Evolutionary conservation across 305 asterid genomes (phyloP).

Genomic region (Withania somnifera): DNA sequence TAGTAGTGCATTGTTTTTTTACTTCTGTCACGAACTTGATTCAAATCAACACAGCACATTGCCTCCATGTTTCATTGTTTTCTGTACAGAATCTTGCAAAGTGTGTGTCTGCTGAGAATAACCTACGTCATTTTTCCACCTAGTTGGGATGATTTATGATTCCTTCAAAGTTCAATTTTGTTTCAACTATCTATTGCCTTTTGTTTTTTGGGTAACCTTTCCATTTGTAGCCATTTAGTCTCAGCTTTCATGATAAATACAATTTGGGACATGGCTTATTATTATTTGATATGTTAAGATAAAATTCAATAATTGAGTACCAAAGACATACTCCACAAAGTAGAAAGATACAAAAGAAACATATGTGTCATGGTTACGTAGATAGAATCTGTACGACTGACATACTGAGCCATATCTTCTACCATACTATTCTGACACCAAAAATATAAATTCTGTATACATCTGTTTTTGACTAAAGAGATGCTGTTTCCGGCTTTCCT

Average conservation of each 20-base stretch:
- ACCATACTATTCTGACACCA: background rate
- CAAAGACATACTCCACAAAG: background rate
- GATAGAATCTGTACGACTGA: background rate
- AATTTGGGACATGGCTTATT: background rate
- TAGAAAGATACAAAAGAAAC: background rate
- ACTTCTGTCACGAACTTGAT: background rate
- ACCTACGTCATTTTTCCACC: background rate
- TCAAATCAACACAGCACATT: background rate
- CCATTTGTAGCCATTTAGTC: background rate
- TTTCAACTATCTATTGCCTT: background rate
- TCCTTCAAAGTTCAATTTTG: background rate
- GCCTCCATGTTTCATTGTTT: background rate
- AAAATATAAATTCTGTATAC: too few relatives aligned
- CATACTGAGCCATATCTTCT: background rate
- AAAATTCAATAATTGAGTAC: background rate
- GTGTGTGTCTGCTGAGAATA: background rate
- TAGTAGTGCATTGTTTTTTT: background rate
- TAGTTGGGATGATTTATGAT: background rate
- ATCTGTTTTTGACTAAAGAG: too few relatives aligned
- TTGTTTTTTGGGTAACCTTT: background rate
- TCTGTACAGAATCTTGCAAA: background rate
- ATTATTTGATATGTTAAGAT: background rate
- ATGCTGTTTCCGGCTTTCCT: too few relatives aligned
- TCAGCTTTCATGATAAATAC: background rate
- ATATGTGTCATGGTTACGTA: background rate